Conservation (phyloP, 306 rosid genomes). For the cucumber (Cucumis sativus) region Cucumber_9930_V3 NC_026659.2:25544501-25545000, state of each 20-base stretch:
- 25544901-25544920: slow-evolving; percentile 23
- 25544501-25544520: not conserved
- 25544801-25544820: slow-evolving; percentile 32
- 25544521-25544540: not conserved
- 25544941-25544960: not conserved
- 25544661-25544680: not conserved
- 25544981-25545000: not conserved
- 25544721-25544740: not conserved
- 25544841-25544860: slow-evolving; percentile 20
- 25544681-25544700: not conserved
- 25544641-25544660: not conserved
- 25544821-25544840: slow-evolving; percentile 67
- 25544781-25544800: not conserved
- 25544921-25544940: not conserved
- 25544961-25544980: not conserved
- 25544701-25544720: not conserved
- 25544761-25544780: not conserved
- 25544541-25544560: not conserved
- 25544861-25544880: slow-evolving; percentile 42
- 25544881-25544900: slow-evolving; percentile 58
- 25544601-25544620: not conserved
- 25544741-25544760: not conserved
- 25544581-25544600: not conserved
- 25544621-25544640: not conserved
- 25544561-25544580: not conserved